Percentiles rank a stretch among this genome's conserved stretches.
These are phyloP conservation scores for Metarhizium rileyi DNA, from an alignment of 2,329 filamentous ascomycete genomes.

Conservation along the genomic window DNA sequence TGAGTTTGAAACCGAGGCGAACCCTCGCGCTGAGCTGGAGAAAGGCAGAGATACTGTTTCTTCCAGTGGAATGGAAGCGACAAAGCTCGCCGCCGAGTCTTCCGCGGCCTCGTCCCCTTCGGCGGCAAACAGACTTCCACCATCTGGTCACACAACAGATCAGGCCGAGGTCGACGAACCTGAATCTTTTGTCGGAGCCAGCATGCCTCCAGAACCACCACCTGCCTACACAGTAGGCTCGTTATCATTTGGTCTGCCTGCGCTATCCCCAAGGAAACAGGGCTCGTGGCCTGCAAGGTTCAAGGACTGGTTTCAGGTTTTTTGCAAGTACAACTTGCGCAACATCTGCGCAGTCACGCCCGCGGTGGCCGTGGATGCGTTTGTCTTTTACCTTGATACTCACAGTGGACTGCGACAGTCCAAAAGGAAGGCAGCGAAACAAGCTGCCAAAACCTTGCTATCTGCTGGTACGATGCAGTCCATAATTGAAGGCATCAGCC, in stretches of 20 bases:
- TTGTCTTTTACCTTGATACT: conserved; percentile 21
- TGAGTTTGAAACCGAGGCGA: conserved; percentile 10
- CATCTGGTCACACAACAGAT: neutral
- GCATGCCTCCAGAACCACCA: conserved; percentile 12
- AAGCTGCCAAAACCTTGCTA: conserved; percentile 17
- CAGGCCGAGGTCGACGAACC: neutral
- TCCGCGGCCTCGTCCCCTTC: neutral
- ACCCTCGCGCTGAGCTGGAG: conserved; percentile 7
- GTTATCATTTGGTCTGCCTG: conserved; percentile 18
- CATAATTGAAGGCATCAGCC: conserved; percentile 12
- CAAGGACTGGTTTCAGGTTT: conserved; percentile 23
- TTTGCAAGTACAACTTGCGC: conserved; percentile 18
- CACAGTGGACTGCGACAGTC: conserved; percentile 18
- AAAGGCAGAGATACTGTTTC: conserved; percentile 1
- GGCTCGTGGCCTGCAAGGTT: conserved; percentile 26
- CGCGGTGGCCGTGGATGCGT: conserved; percentile 16
- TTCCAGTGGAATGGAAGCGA: neutral
- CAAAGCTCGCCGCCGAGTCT: neutral
- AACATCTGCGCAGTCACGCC: conserved; percentile 15
- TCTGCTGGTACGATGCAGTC: conserved; percentile 15
- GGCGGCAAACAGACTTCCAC: neutral
- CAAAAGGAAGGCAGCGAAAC: conserved; percentile 24
- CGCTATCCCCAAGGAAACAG: conserved; percentile 15
- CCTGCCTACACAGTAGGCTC: conserved; percentile 13
- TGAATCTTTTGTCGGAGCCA: conserved; percentile 6